These are phyloP conservation scores for Dimargaris cristalligena DNA, from an alignment of 192 early-diverging fungal species.

Conservation along the genomic window DNA sequence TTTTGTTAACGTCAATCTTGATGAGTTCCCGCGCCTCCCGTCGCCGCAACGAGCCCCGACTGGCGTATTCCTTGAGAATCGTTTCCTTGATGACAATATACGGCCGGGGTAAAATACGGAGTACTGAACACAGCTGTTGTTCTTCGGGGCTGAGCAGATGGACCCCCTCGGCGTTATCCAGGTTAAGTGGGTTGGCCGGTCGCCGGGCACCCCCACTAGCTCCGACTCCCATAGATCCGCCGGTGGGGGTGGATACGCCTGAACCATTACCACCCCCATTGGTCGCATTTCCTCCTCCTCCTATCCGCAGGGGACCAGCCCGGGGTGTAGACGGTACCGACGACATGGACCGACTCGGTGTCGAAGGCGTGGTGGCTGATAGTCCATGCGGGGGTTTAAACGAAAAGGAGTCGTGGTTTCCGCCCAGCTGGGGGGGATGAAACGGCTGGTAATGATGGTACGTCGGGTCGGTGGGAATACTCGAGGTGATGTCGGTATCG, in stretches of 20 bases:
- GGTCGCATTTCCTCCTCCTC: too few species aligned
- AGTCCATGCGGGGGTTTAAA: too few species aligned
- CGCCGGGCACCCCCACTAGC: constrained; percentile 5
- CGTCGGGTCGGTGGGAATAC: background rate
- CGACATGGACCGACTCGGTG: constrained; percentile 4
- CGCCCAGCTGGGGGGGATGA: too few species aligned
- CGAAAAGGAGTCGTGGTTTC: too few species aligned
- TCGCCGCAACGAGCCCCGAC: constrained; percentile 47
- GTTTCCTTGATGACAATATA: constrained; percentile 90
- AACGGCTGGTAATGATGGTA: too few species aligned
- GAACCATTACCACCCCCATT: too few species aligned
- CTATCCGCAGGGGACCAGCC: too few species aligned
- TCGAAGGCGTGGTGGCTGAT: constrained; percentile 5
- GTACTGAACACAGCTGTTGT: constrained; percentile 55
- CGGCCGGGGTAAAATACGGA: constrained; percentile 73
- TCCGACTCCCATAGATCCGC: too few species aligned
- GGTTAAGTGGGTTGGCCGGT: constrained; percentile 50
- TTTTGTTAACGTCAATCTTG: constrained; percentile 87
- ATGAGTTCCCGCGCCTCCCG: constrained; percentile 68
- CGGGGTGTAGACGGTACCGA: too few species aligned
- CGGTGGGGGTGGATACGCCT: too few species aligned
- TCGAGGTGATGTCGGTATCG: constrained; percentile 10
- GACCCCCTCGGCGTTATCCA: constrained; percentile 66
- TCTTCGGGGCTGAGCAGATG: constrained; percentile 70
- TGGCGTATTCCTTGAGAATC: constrained; percentile 68